Percentiles rank a stretch among this genome's conserved stretches.
These are phyloP conservation scores for Ogataea sp. DNA, from an alignment of 805 yeast genomes.

Conservation along the genomic window DNA sequence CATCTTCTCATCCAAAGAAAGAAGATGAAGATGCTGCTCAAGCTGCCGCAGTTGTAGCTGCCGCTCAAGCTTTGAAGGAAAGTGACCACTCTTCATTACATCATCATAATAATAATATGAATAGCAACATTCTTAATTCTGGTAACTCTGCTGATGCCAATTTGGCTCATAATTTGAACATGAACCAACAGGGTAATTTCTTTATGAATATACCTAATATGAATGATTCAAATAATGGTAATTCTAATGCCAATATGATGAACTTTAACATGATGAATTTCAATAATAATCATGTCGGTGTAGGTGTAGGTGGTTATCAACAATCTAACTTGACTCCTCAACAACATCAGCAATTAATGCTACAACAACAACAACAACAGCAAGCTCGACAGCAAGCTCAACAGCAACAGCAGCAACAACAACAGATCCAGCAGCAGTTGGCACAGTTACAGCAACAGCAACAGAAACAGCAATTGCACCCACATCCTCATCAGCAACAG, in stretches of 20 bases:
- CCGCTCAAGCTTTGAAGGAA: conserved; percentile 18
- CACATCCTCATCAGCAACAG: conserved; percentile 6
- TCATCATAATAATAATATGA: conserved; percentile 4
- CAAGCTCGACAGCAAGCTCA: neutral
- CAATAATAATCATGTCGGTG: too few species aligned
- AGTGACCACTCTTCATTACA: conserved; percentile 6
- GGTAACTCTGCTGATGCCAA: too few species aligned
- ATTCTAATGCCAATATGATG: too few species aligned
- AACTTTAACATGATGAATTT: neutral
- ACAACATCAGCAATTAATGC: neutral
- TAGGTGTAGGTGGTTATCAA: neutral
- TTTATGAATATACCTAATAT: neutral
- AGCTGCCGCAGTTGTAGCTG: conserved; percentile 19
- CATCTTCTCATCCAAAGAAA: too few species aligned
- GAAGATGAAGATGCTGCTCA: conserved; percentile 12
- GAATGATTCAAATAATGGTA: neutral
- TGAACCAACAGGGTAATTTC: neutral
- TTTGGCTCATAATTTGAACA: conserved; percentile 1
- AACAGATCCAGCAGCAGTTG: too few species aligned
- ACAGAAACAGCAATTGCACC: conserved; percentile 5
- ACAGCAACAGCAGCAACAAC: conserved; percentile 4
- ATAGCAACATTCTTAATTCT: conserved; percentile 3
- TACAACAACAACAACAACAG: conserved; percentile 1
- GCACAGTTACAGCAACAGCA: conserved; percentile 6
- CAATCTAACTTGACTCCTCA: neutral